Conservation (phyloP, 768 basidiomycete genomes). For the Trametes cingulata region DNA sequence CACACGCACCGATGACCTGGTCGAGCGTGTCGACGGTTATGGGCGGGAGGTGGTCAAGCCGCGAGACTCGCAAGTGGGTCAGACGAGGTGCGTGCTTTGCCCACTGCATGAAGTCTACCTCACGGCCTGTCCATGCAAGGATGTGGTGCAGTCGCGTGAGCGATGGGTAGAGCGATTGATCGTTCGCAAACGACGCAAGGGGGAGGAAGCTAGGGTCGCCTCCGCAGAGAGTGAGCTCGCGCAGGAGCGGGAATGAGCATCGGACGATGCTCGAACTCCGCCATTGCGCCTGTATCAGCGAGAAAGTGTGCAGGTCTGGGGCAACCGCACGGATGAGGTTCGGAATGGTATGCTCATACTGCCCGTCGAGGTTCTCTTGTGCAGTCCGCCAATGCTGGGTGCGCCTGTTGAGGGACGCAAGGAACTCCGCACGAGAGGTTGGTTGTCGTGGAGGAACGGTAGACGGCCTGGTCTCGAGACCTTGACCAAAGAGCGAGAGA, state of each 20-base stretch:
- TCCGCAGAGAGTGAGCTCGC: slow-evolving; percentile 16
- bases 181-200: slow-evolving; percentile 3
- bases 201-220: slow-evolving; percentile 22
- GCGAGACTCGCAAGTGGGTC: slow-evolving; percentile 20
- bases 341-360: slow-evolving; percentile 13
- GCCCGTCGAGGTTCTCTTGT: slow-evolving; percentile 18
- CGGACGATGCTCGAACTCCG: slow-evolving; percentile 11
- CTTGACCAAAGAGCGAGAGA: slow-evolving; percentile 14
- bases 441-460: not conserved
- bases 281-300: slow-evolving; percentile 18
- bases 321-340: slow-evolving; percentile 17
- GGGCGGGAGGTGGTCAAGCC: slow-evolving; percentile 10
- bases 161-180: slow-evolving; percentile 11
- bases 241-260: slow-evolving; percentile 11
- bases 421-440: slow-evolving; percentile 10
- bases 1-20: slow-evolving; percentile 6
- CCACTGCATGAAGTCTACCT: slow-evolving; percentile 20
- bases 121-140: slow-evolving; percentile 8
- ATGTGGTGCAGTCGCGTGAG: slow-evolving; percentile 20
- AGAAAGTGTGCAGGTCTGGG: slow-evolving; percentile 15
- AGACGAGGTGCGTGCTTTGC: slow-evolving; percentile 16
- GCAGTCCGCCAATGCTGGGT: slow-evolving; percentile 12
- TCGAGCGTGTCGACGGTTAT: slow-evolving; percentile 13
- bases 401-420: slow-evolving; percentile 12
- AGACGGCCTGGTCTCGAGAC: not conserved